phyloP scores from a whole-genome alignment of 2,329 filamentous ascomycete genomes.

The Arthrobotrys sinensis region DNA sequence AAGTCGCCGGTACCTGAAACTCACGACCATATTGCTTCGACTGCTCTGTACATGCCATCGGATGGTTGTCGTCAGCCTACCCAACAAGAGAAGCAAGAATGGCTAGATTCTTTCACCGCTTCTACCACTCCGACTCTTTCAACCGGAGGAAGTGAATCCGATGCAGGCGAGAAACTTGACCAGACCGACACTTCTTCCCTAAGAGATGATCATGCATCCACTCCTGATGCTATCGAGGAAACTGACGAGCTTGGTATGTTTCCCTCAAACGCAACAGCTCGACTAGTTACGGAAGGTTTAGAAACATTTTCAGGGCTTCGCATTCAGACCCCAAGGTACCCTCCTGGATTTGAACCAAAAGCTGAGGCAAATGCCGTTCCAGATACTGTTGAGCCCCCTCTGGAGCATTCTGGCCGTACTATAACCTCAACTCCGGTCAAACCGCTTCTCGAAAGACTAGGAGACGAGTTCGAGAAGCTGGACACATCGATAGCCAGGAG shows the following conservation, averaged over 20 bases:
- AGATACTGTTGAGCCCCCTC: not conserved
- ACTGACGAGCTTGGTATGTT: not conserved
- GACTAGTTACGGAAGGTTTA: too few relatives aligned
- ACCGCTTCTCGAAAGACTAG: constrained; percentile 16
- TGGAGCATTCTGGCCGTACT: not conserved
- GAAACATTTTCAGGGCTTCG: too few relatives aligned
- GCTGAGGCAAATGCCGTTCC: too few relatives aligned
- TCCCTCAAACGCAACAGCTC: not conserved
- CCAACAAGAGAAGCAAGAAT: constrained; percentile 25
- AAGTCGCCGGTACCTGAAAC: not conserved
- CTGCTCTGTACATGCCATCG: not conserved
- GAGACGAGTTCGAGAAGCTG: not conserved
- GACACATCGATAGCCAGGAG: not conserved
- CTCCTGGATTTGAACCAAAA: not conserved
- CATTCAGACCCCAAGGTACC: not conserved
- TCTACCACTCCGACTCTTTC: constrained; percentile 29
- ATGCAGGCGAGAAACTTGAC: not conserved
- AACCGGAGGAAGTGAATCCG: not conserved
- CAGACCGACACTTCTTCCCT: not conserved
- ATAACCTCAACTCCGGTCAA: not conserved
- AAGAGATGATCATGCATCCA: not conserved
- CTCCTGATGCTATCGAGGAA: not conserved
- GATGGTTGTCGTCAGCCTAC: constrained; percentile 27
- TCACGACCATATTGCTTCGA: not conserved
- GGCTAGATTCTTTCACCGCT: constrained; percentile 22